phyloP scores from a whole-genome alignment of 192 early-diverging fungal genomes.

The Ambispora gerdemannii region DNA sequence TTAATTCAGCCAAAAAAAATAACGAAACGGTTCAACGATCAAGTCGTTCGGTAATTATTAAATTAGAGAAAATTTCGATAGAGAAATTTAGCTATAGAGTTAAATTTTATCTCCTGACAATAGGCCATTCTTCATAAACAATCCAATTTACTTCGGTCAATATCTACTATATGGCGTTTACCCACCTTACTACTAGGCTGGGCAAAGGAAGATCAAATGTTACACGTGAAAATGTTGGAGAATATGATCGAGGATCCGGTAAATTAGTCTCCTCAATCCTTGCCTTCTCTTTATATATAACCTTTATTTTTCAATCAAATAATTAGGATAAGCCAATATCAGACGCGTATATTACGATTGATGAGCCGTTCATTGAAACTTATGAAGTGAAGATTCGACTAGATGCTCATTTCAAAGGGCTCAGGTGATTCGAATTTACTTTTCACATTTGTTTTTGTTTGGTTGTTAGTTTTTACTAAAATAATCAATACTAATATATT shows the following conservation, averaged over 20 bases:
- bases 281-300: neutral
- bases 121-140: slow-evolving; percentile 46
- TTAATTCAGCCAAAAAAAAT: slow-evolving; percentile 28
- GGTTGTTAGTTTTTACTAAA: too few species aligned
- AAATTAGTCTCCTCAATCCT: neutral
- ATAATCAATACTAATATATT: too few species aligned
- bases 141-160: slow-evolving; percentile 36
- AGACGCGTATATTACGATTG: slow-evolving; percentile 44
- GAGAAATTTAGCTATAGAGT: neutral
- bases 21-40: slow-evolving; percentile 41
- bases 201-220: slow-evolving; percentile 41
- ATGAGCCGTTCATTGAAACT: slow-evolving; percentile 43
- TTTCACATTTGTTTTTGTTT: too few species aligned
- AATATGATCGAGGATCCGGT: slow-evolving; percentile 39
- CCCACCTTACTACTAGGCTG: slow-evolving; percentile 43
- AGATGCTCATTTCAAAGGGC: slow-evolving; percentile 55
- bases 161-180: slow-evolving; percentile 43
- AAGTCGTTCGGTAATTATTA: slow-evolving; percentile 45
- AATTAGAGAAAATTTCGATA: neutral
- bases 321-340: slow-evolving; percentile 38
- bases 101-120: neutral
- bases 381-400: slow-evolving; percentile 51
- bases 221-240: slow-evolving; percentile 43
- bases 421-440: slow-evolving; percentile 41
- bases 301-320: neutral